Conservation (phyloP, 208 protist species). For the Acanthamoeba sp. region DNA sequence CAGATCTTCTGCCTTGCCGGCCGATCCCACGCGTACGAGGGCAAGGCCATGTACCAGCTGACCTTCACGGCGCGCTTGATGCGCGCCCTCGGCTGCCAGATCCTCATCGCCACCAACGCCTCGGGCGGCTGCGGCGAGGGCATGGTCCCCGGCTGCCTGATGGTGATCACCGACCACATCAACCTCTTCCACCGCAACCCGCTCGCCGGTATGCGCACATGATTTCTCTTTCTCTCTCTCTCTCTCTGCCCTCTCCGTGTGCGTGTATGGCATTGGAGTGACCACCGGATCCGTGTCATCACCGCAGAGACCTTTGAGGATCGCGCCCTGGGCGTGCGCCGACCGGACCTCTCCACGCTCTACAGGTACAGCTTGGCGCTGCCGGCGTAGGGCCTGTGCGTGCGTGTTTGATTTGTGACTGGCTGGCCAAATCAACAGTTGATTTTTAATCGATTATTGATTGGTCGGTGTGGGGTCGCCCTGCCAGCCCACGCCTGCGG, state of each 20-base stretch:
- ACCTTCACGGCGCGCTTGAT: slow-evolving; percentile 74
- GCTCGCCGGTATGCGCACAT: slow-evolving; percentile 7
- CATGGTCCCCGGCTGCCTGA: slow-evolving; percentile 71
- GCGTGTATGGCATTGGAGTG: too few species aligned
- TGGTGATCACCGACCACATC: slow-evolving; percentile 78
- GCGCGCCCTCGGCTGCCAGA: slow-evolving; percentile 37
- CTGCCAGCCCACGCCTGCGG: not conserved
- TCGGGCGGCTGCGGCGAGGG: slow-evolving; percentile 69
- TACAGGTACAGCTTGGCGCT: not conserved
- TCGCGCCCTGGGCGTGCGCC: slow-evolving; percentile 16
- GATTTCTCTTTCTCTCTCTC: not conserved
- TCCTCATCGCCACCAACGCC: slow-evolving; percentile 79
- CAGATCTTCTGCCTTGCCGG: slow-evolving; percentile 71
- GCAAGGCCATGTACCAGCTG: slow-evolving; percentile 71
- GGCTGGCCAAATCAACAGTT: too few species aligned
- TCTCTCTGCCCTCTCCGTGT: too few species aligned
- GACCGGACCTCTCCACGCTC: not conserved
- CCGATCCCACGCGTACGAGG: slow-evolving; percentile 74
- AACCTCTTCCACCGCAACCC: slow-evolving; percentile 73
- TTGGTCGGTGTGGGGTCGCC: not conserved
- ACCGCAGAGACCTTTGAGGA: slow-evolving; percentile 39
- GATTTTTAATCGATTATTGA: too few species aligned
- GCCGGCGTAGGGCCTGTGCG: not conserved
- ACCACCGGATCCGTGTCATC: not conserved
- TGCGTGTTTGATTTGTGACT: not conserved